phyloP scores from a whole-genome alignment of 2,329 filamentous ascomycete species.

The Fusarium vanettenii region DNA sequence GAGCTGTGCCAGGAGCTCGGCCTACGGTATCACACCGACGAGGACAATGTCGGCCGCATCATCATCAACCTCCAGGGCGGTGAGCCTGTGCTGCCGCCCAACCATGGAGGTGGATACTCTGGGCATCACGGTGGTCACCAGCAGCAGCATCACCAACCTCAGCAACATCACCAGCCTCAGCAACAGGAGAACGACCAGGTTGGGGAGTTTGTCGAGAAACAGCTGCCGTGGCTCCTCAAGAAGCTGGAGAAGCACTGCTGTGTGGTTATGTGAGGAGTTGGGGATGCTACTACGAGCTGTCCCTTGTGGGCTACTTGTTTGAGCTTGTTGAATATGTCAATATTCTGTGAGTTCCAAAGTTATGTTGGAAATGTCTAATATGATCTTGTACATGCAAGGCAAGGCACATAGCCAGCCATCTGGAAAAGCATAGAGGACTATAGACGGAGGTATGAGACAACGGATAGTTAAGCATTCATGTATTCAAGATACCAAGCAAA shows the following conservation, averaged over 20 bases:
- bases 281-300: constrained; percentile 13
- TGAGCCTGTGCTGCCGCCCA: constrained; percentile 62
- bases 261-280: constrained; percentile 72
- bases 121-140: constrained; percentile 55
- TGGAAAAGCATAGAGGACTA: constrained; percentile 7
- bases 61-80: constrained; percentile 88
- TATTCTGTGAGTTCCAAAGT: not conserved
- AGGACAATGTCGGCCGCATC: constrained; percentile 90
- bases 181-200: constrained; percentile 64
- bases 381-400: not conserved
- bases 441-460: constrained; percentile 12
- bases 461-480: constrained; percentile 11
- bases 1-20: constrained; percentile 85
- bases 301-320: not conserved
- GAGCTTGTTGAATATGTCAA: constrained; percentile 16
- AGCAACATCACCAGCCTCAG: constrained; percentile 57
- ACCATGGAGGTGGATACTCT: constrained; percentile 50
- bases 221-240: constrained; percentile 69
- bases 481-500: constrained; percentile 21
- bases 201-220: constrained; percentile 69
- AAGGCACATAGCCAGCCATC: not conserved
- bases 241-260: constrained; percentile 78
- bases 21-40: constrained; percentile 85
- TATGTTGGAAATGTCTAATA: constrained; percentile 7
- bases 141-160: constrained; percentile 51